A percentile compares a stretch with the other conserved stretches of the same genome.
These are phyloP conservation scores for Telfairia occidentalis DNA, from an alignment of 331 rosid genomes.

Conservation along the genomic window DNA sequence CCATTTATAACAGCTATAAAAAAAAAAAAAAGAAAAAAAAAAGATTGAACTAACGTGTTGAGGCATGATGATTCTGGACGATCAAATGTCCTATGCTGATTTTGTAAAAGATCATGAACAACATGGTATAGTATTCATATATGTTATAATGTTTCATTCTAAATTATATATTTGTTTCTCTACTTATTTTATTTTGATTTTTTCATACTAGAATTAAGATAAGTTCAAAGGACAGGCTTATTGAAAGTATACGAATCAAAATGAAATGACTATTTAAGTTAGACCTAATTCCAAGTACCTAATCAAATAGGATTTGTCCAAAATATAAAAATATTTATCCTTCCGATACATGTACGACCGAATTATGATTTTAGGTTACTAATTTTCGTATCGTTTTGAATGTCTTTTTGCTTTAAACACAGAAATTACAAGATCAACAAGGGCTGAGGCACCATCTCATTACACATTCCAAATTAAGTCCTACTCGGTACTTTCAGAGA, in stretches of 20 bases:
- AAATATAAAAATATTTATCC: too few relatives aligned
- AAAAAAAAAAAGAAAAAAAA: neutral
- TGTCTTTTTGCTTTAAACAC: neutral
- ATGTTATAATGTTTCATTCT: neutral
- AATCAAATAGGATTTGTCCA: neutral
- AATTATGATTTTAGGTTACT: neutral
- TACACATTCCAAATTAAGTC: constrained; percentile 9
- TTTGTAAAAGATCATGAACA: neutral
- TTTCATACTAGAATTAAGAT: too few relatives aligned
- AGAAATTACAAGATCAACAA: neutral
- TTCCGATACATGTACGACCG: neutral
- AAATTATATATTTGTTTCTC: too few relatives aligned
- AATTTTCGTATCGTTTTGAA: too few relatives aligned
- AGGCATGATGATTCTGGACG: neutral
- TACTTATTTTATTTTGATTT: too few relatives aligned
- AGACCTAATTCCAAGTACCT: too few relatives aligned
- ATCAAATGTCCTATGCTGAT: neutral
- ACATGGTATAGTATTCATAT: neutral
- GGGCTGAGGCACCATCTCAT: constrained; percentile 2
- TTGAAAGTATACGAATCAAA: too few relatives aligned
- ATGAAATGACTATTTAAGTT: too few relatives aligned
- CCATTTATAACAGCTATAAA: neutral
- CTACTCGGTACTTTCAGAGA: neutral
- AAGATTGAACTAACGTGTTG: neutral
- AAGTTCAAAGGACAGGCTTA: too few relatives aligned